A percentile compares a stretch with the other conserved stretches of the same genome.
phyloP scores from a whole-genome alignment of 139 green algal species.

The Gonium pectorale region DNA sequence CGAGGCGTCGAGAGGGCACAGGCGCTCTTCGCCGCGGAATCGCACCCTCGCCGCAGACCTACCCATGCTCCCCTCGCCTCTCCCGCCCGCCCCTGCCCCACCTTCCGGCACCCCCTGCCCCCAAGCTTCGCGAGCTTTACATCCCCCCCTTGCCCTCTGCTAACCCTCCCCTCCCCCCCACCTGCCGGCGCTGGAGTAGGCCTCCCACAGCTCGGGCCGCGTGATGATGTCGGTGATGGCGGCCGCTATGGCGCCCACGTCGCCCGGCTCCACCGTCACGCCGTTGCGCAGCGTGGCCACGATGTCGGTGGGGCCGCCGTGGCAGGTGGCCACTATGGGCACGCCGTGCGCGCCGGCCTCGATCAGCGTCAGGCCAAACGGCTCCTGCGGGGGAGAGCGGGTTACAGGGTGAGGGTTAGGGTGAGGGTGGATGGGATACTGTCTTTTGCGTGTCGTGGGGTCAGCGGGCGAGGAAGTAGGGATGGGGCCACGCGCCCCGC shows the following conservation, averaged over 20 bases:
- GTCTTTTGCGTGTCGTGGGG: background rate
- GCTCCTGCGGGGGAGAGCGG: conserved; percentile 83
- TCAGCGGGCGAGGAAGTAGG: too few relatives aligned
- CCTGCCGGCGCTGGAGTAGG: conserved; percentile 72
- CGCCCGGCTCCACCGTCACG: conserved; percentile 89
- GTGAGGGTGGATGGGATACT: background rate
- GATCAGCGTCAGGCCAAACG: conserved; percentile 96
- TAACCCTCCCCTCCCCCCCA: background rate
- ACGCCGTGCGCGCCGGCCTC: conserved; percentile 95
- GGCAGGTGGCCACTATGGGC: conserved; percentile 93
- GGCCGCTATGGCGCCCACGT: conserved; percentile 74
- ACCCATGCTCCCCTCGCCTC: too few relatives aligned
- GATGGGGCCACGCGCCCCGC: too few relatives aligned
- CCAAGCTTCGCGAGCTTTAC: too few relatives aligned
- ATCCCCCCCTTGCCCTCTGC: too few relatives aligned
- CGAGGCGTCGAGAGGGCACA: too few relatives aligned
- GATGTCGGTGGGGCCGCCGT: conserved; percentile 93
- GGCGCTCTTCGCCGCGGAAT: too few relatives aligned
- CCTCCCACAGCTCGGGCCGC: conserved; percentile 76
- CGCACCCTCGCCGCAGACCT: too few relatives aligned
- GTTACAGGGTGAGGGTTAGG: background rate
- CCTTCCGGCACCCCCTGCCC: too few relatives aligned
- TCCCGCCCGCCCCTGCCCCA: too few relatives aligned
- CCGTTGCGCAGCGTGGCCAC: conserved; percentile 86
- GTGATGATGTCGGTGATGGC: conserved; percentile 89